phyloP scores from a whole-genome alignment of 202 grass and related monocot genomes.

The Panicum hallii region DNA sequence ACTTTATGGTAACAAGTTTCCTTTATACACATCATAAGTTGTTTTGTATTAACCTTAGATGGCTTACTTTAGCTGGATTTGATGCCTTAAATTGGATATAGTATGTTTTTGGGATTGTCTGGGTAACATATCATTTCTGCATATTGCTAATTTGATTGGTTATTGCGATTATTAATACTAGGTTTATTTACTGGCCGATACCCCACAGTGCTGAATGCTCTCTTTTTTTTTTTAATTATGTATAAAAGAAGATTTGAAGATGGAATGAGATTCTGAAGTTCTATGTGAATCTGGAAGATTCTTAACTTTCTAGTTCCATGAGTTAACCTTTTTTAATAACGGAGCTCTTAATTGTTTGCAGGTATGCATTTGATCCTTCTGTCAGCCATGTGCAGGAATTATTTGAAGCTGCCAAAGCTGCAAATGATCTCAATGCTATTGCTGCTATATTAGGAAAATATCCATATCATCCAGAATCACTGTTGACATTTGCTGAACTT shows the following conservation, averaged over 20 bases:
- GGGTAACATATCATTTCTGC: not conserved
- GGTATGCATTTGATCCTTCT: conserved; percentile 73
- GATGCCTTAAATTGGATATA: conserved; percentile 10
- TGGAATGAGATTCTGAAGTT: conserved; percentile 31
- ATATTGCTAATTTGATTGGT: not conserved
- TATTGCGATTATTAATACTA: conserved; percentile 18
- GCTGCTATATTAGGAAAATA: conserved; percentile 70
- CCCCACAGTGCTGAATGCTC: not conserved
- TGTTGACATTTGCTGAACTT: conserved; percentile 92
- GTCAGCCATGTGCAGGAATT: conserved; percentile 73
- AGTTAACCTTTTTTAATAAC: conserved; percentile 32
- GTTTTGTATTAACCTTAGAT: not conserved
- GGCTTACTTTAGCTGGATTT: not conserved
- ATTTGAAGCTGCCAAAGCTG: conserved; percentile 89
- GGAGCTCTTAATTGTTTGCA: conserved; percentile 45
- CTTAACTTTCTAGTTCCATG: conserved; percentile 21
- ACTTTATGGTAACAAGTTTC: conserved; percentile 7
- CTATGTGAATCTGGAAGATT: not conserved
- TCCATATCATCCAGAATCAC: conserved; percentile 87
- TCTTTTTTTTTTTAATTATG: not conserved
- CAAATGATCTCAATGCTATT: conserved; percentile 95
- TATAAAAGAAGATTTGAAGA: not conserved
- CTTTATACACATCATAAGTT: not conserved
- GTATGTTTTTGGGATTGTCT: conserved; percentile 13
- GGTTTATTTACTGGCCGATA: conserved; percentile 5